Base-by-base conservation (phyloP, 768 basidiomycete species). In the Pulveroboletus sp. region DNA sequence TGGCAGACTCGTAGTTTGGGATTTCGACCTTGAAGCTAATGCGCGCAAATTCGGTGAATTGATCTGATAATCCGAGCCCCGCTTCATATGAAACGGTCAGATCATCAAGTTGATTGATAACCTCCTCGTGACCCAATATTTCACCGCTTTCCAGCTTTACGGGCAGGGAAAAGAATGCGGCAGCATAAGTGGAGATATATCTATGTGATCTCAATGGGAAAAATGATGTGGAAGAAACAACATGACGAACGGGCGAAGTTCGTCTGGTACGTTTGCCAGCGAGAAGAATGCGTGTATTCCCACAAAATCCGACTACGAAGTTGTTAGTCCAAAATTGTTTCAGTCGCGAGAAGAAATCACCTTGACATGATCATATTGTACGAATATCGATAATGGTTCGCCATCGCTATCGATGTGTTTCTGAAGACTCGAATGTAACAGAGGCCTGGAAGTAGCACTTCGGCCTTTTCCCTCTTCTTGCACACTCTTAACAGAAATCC, bases 341-440 rank as follows among this genome's bases (percentile, higher is more conserved):
- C 20, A 29, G n/a, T n/a, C 16, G 21, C 37, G 44, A 44, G 32
- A 40, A 47, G 23, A 47, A 19, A 21, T 19, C 69, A 89, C 94
- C 74, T 92, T 80, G 40, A 95, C 92, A 66, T 94, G 90, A 59
- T 97, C 89, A 61, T 91, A 99, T 61, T 97, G 87, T 10, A 95
- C 81, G 64, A 94, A 94, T 71, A 93, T 94, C 6, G 95, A 83
- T 29, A 94, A 64, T 4, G 77, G 64, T 2, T 74, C 63, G 4
- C 85, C 86, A 56, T 97, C 93, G 3, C 70, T 64, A 44, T 80
- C 74, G 21, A 99, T 72, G 60, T 88, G 80, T 49, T 73, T 72
- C 47, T 77, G 72, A 19, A 97, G 73, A 7, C 74, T 72, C 7
- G 70, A 68, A 31, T 70, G 67, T 37, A 70, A 68, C 5, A 62